A percentile compares a stretch with the other conserved stretches of the same genome.
phyloP scores from a whole-genome alignment of 1,284 basidiomycete species.

The Rhizopogon parksii region DNA sequence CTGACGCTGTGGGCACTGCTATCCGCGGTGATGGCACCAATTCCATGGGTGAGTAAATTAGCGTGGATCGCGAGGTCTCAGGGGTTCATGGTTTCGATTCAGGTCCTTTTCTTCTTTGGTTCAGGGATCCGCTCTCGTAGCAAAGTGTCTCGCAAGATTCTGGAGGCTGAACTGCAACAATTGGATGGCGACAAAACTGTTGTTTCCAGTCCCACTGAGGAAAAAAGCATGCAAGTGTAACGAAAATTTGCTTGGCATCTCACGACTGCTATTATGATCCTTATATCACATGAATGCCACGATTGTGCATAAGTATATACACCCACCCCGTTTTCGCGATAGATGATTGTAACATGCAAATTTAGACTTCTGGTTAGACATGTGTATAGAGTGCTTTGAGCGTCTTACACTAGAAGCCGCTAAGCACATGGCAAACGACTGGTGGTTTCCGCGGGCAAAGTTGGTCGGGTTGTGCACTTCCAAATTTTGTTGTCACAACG shows the following conservation, averaged over 20 bases:
- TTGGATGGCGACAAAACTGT: background rate
- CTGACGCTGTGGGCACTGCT: constrained; percentile 60
- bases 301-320: background rate
- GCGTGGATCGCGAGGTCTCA: too few relatives aligned
- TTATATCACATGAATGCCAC: background rate
- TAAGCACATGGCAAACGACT: too few relatives aligned
- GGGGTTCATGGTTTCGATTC: constrained; percentile 2
- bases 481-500: too few relatives aligned
- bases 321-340: too few relatives aligned
- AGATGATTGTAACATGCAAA: too few relatives aligned
- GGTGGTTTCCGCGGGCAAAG: too few relatives aligned
- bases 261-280: background rate
- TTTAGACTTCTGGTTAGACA: too few relatives aligned
- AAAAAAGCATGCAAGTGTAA: background rate
- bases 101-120: constrained; percentile 54
- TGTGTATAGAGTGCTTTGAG: too few relatives aligned
- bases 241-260: background rate
- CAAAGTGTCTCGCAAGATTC: constrained; percentile 47
- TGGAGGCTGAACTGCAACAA: constrained; percentile 20
- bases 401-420: too few relatives aligned
- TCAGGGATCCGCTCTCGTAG: constrained; percentile 54
- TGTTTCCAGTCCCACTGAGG: background rate
- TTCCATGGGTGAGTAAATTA: constrained; percentile 50
- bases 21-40: constrained; percentile 52
- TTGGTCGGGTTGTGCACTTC: too few relatives aligned